Base-by-base conservation (phyloP, 495 filamentous ascomycete genomes). In the Xylaria grammica region DNA sequence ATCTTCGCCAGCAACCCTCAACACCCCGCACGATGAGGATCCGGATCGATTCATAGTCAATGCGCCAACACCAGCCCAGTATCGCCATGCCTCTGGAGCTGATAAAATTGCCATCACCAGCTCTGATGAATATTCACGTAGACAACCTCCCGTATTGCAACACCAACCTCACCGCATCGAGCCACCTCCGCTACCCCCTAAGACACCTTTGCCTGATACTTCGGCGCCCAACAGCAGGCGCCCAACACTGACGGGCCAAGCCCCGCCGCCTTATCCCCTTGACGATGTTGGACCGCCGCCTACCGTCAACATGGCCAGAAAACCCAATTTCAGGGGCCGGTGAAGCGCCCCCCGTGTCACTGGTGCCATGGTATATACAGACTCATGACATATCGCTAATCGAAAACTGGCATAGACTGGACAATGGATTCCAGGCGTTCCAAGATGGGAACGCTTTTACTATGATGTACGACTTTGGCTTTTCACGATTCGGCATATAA, bases 281-380 rank as follows among this genome's bases (percentile, higher is more conserved):
- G 84, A 87, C 60, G 91, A 96, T 62, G 91, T 90, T n/a, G 89
- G 89, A 13, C 92, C 93, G 36, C 91, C 91, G 0, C 93, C 93
- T 0, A 76, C 81, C 13, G 92, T 96, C 5, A 94, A 96, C 67
- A 86, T 90, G 81, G 88, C 90, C 60, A 87, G 89, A 71, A 97
- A 97, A 75, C 93, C 93, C 9, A 89, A 91, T 65, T 93, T 89
- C 69, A 82, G 83, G 64, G 78, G 82, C 55, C 79, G 85, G 65
- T 64, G n/a, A 55, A 4, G 20, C 29, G 2, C 27, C 26, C 27
- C 40, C 13, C 27, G 6, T 24, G 29, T 36, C 10, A 44, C 30
- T 22, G 13, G 4, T 15, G 27, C n/a, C 24, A 30, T 29, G 11
- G 36, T 38, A 24, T 20, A 42, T 27, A 15, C 34, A 61, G 17